A percentile compares a stretch with the other conserved stretches of the same genome.
These are phyloP conservation scores for Mucor sp. DNA, from an alignment of 371 early-diverging fungal species.

Conservation along the genomic window DNA sequence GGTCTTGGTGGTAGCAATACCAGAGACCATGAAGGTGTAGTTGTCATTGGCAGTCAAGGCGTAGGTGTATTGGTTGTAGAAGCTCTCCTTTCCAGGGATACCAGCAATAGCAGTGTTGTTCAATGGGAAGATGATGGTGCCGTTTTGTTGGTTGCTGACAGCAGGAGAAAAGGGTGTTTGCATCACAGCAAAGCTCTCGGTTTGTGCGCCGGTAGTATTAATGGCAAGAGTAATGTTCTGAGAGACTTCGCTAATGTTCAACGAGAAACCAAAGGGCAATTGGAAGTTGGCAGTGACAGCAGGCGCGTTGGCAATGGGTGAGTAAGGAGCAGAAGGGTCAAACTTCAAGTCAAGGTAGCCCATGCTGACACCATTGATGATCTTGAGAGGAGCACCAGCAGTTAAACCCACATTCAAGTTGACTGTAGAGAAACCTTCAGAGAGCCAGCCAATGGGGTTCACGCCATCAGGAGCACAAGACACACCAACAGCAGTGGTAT, in stretches of 20 bases:
- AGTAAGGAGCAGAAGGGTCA: constrained; percentile 46
- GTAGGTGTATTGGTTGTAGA: constrained; percentile 54
- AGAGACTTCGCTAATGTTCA: constrained; percentile 55
- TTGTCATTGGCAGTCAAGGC: constrained; percentile 45
- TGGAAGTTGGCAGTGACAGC: constrained; percentile 52
- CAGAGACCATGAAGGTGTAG: constrained; percentile 52
- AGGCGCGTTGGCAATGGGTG: constrained; percentile 51
- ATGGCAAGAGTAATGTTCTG: constrained; percentile 53
- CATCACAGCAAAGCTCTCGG: constrained; percentile 49
- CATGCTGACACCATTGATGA: constrained; percentile 55
- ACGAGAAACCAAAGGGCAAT: constrained; percentile 60
- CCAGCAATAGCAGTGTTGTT: constrained; percentile 42
- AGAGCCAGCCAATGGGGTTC: constrained; percentile 58
- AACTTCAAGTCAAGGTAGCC: constrained; percentile 59
- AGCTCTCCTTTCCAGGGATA: constrained; percentile 33
- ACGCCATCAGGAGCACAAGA: constrained; percentile 62
- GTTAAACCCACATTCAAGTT: constrained; percentile 52
- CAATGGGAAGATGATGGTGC: constrained; percentile 52
- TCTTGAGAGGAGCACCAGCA: constrained; percentile 42
- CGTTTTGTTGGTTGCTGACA: constrained; percentile 44
- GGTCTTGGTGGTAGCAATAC: constrained; percentile 55
- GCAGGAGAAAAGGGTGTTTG: constrained; percentile 47
- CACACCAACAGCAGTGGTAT: constrained; percentile 56
- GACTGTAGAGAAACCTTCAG: constrained; percentile 55
- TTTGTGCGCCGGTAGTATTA: constrained; percentile 15